Base-by-base conservation (phyloP, 148 eudicot genomes). In the Euryodendron excelsum region DNA sequence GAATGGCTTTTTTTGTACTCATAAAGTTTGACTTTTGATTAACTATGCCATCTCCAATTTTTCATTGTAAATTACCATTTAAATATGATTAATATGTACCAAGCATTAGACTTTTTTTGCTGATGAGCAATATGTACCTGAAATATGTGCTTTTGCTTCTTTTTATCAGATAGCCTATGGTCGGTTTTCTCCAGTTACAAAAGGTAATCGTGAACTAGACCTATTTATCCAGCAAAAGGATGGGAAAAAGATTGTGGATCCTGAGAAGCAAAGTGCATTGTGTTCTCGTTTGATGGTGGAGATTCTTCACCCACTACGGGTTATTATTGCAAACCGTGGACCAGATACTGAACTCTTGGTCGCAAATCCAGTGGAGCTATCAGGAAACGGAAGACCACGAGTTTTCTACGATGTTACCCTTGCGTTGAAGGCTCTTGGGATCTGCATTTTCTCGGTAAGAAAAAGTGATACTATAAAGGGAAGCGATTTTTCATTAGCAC, bases 321-420 rank as follows among this genome's bases (percentile, higher is more conserved):
- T 91, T 50, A 82, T 89, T 31, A 86, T 93, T 70, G 84, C 92
- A 25, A 88, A 86, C 69, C 93, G 98, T 65, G 98, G 98, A 37
- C 98, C 98, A 78, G 98, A 93, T 72, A 86, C 96, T 3, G 98
- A 93, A 81, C 88, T 93, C 63, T 69, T 93, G 79, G 96, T 91
- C 78, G 92, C 98, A 56, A 91, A 93, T 86, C 98, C 94, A 27
- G 95, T 91, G 44, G 98, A 93, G 83, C 79, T 85, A 81, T 88
- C 86, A 53, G 93, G 97, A 78, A 85, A 82, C 66, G 95, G 97
- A 77, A 84, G 96, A 63, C 98, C 98, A 55, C 81, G 88, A 47
- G 95, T 93, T 77, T 93, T 93, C 84, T 88, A 90, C 74, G 98
- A 91, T 69, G 86, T 85, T 72, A 91, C 98, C 20, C 87, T 86